These are phyloP conservation scores for Monilinia fructicola DNA, from an alignment of 2,329 filamentous ascomycete genomes.

Conservation along the genomic window DNA sequence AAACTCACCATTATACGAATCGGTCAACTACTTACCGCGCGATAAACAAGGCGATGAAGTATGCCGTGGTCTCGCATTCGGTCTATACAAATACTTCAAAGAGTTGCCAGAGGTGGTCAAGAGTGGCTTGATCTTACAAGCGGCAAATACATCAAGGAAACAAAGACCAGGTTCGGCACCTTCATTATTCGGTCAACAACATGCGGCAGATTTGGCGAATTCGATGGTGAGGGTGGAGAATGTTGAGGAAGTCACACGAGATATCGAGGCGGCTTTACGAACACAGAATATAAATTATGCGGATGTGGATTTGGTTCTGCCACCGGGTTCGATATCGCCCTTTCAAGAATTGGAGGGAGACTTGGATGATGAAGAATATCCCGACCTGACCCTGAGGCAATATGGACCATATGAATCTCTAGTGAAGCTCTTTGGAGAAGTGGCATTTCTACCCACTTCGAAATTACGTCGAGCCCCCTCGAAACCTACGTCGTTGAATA, in stretches of 20 bases:
- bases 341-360: conserved; percentile 59
- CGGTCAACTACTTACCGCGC: conserved; percentile 84
- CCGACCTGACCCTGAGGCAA: conserved; percentile 63
- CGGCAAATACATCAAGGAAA: conserved; percentile 46
- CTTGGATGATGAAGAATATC: conserved; percentile 64
- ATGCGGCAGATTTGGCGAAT: conserved; percentile 86
- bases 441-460: conserved; percentile 83
- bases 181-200: conserved; percentile 80
- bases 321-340: conserved; percentile 68
- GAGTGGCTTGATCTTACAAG: conserved; percentile 59
- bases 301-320: conserved; percentile 84
- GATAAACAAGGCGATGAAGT: conserved; percentile 96
- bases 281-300: conserved; percentile 81
- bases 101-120: conserved; percentile 80
- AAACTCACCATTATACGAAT: conserved; percentile 85
- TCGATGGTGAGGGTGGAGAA: conserved; percentile 82
- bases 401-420: conserved; percentile 78
- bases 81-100: conserved; percentile 88
- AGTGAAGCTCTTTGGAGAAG: conserved; percentile 76
- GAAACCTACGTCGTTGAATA: conserved; percentile 76
- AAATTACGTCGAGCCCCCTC: conserved; percentile 83
- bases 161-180: conserved; percentile 58
- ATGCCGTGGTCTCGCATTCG: conserved; percentile 87
- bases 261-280: conserved; percentile 73
- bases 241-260: conserved; percentile 67